Base-by-base conservation (phyloP, 768 basidiomycete genomes). In the Suillus sp. region DNA sequence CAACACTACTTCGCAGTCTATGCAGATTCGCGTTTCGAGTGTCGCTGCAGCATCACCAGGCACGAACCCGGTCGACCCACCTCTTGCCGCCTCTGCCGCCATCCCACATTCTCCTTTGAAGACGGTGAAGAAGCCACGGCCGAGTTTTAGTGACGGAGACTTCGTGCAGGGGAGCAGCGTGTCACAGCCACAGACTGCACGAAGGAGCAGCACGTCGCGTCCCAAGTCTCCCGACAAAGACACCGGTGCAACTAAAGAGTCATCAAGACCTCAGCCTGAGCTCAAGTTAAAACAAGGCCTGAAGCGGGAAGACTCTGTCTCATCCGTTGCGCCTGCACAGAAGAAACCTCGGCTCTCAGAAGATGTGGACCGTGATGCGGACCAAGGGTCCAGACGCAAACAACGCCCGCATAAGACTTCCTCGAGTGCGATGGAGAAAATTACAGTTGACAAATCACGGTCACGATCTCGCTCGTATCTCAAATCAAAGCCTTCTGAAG, bases 301-400 rank as follows among this genome's bases (percentile, higher is more conserved):
- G 48, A 64, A 59, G 25, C 59, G 59, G 4, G 27, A 45, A 8
- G 64, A 64, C 35, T 25, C 37, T 3, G 51, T 59, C 14, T 43
- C 42, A n/a, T 55, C 35, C 40, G 37, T 54, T 4, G 66, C 69
- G 25, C 73, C 65, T 58, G 43, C 64, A 14, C 66, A 43, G 58
- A 75, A 76, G 58, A 76, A 62, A 57, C 38, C 59, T 27, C 74
- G 61, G 20, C 13, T 60, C n/a, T 65, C 60, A 13, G 64, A 43
- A 25, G n/a, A 53, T 14, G 25, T 25, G 55, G 54, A 57, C 27
- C 56, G 32, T 42, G 61, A 62, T 43, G 20, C 22, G 2, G 61
- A 60, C 51, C 59, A n/a, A 5, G 32, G 13, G 27, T 2, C 9
- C 27, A 62, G 62, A 22, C 60, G 60, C 11, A 50, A 37, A 62